Evolutionary conservation across 75 land plant species (phyloP).

Genomic region (Sequoiadendron giganteum): DNA sequence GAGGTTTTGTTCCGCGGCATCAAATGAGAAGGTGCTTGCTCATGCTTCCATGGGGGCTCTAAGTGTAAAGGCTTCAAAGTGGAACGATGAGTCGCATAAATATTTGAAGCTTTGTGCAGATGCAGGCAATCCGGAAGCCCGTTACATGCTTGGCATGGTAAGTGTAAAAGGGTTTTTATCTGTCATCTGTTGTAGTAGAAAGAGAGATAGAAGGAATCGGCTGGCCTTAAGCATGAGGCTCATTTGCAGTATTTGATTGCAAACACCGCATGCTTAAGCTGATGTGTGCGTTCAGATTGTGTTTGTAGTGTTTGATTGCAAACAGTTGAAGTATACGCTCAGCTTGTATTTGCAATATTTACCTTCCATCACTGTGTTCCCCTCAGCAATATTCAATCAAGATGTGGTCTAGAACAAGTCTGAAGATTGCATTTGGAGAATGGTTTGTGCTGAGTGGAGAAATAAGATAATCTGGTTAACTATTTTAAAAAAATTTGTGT

Average conservation of each 20-base stretch:
- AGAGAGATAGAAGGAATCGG: too few species aligned
- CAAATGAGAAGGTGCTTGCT: slow-evolving; percentile 10
- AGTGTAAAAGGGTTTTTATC: neutral
- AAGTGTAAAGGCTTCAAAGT: slow-evolving; percentile 18
- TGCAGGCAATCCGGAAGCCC: slow-evolving; percentile 21
- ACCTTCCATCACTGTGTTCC: too few species aligned
- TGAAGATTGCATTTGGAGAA: neutral
- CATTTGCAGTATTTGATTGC: too few species aligned
- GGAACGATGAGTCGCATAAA: slow-evolving; percentile 14
- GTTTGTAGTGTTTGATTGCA: too few species aligned
- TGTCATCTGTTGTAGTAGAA: neutral
- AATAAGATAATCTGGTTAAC: too few species aligned
- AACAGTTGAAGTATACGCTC: too few species aligned
- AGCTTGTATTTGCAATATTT: too few species aligned
- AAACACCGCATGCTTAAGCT: too few species aligned
- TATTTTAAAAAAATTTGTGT: neutral
- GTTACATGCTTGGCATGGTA: slow-evolving; percentile 33
- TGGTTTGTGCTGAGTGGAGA: neutral
- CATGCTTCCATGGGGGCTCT: slow-evolving; percentile 17
- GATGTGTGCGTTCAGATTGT: too few species aligned
- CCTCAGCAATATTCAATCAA: too few species aligned
- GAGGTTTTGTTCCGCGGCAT: slow-evolving; percentile 23
- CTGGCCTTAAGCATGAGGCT: too few species aligned
- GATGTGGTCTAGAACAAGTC: neutral
- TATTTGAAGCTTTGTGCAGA: slow-evolving; percentile 29